phyloP scores from a whole-genome alignment of 495 filamentous ascomycete species.

The Aspergillus baeticus region DNA sequence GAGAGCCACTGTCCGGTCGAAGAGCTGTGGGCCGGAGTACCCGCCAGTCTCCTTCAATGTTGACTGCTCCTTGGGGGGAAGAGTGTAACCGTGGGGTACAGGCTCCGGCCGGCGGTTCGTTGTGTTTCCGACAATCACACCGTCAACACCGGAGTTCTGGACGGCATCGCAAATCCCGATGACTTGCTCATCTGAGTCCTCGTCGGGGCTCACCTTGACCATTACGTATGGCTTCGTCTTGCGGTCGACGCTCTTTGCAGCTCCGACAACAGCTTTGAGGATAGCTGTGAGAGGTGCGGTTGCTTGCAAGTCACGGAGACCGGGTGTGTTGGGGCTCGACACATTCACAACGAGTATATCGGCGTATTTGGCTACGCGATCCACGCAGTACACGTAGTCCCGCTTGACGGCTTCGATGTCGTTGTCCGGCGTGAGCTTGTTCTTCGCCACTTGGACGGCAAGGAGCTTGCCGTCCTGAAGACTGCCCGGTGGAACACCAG shows the following conservation, averaged over 20 bases:
- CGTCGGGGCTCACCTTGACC: conserved; percentile 96
- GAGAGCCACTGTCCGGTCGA: conserved; percentile 70
- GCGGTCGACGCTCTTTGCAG: conserved; percentile 64
- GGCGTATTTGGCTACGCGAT: conserved; percentile 77
- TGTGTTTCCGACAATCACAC: conserved; percentile 97
- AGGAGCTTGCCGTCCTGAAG: conserved; percentile 71
- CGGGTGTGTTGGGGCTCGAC: conserved; percentile 92
- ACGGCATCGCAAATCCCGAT: conserved; percentile 85
- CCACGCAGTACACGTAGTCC: conserved; percentile 86
- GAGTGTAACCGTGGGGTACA: conserved; percentile 59
- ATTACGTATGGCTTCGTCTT: conserved; percentile 80
- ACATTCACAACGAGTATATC: conserved; percentile 97
- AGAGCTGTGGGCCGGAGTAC: conserved; percentile 86
- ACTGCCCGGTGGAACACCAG: conserved; percentile 67
- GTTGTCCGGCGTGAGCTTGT: conserved; percentile 78
- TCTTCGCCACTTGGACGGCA: conserved; percentile 97
- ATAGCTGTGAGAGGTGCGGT: conserved; percentile 77
- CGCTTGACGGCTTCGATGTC: conserved; percentile 79
- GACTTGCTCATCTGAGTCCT: conserved; percentile 79
- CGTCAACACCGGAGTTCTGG: conserved; percentile 80
- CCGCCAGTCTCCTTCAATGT: conserved; percentile 77
- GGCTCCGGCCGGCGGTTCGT: conserved; percentile 76
- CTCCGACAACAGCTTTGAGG: conserved; percentile 76
- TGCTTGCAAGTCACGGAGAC: conserved; percentile 79
- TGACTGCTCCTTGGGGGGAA: conserved; percentile 64